These are phyloP conservation scores for Saprolegnia diclina DNA, from an alignment of 352 stramenopile genomes.

Conservation along the genomic window DNA sequence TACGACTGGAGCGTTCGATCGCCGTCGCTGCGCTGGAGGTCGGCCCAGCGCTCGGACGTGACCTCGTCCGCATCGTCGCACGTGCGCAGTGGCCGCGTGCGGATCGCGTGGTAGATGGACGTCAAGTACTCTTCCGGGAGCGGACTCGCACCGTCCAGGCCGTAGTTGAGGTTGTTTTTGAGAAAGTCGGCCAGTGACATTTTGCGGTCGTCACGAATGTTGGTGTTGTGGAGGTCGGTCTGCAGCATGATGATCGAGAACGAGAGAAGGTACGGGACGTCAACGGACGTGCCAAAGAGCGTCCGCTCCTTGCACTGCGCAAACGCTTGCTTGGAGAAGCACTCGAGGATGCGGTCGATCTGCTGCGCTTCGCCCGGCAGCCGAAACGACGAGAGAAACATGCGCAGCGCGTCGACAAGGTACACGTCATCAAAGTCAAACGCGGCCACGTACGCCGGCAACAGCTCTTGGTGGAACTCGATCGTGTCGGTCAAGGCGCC, in stretches of 20 bases:
- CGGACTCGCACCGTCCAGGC: constrained; percentile 66
- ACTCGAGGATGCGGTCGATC: constrained; percentile 84
- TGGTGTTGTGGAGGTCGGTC: constrained; percentile 82
- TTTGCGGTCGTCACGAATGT: constrained; percentile 77
- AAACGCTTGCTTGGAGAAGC: constrained; percentile 80
- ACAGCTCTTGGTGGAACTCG: constrained; percentile 76
- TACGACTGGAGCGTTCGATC: not conserved
- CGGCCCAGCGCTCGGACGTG: constrained; percentile 71
- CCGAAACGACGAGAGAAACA: constrained; percentile 82
- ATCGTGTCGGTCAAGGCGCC: constrained; percentile 77
- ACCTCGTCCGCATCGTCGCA: constrained; percentile 76
- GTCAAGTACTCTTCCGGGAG: constrained; percentile 68
- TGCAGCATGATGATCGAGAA: constrained; percentile 90
- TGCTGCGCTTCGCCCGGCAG: constrained; percentile 82
- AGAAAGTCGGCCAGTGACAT: constrained; percentile 86
- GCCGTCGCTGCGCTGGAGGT: constrained; percentile 33
- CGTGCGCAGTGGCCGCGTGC: constrained; percentile 72
- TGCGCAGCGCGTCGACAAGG: constrained; percentile 65
- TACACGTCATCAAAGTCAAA: constrained; percentile 78
- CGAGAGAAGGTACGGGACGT: constrained; percentile 86
- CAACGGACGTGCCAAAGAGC: constrained; percentile 68
- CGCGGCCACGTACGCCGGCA: constrained; percentile 61
- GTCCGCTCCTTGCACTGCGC: constrained; percentile 78
- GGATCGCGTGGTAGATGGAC: constrained; percentile 67
- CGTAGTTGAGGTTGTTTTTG: constrained; percentile 88